phyloP scores from a whole-genome alignment of 345 rosid genomes.

The Dipteronia dyeriana region DNA sequence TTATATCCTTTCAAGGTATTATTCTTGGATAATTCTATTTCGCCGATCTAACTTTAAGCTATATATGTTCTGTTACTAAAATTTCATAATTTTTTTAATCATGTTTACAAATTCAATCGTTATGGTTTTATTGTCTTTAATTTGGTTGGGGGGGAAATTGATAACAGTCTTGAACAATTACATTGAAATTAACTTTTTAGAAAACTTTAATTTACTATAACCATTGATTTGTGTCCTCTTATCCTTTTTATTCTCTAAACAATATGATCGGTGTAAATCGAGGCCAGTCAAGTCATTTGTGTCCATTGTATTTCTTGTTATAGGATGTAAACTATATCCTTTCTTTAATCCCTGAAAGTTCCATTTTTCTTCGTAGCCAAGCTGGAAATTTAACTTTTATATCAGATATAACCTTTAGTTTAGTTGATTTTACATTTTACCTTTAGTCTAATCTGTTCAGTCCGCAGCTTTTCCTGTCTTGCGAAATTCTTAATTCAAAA shows the following conservation, averaged over 20 bases:
- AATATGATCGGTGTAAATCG: not conserved
- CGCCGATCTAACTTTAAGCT: not conserved
- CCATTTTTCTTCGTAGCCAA: not conserved
- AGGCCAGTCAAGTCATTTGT: not conserved
- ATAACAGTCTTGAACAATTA: not conserved
- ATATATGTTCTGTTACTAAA: not conserved
- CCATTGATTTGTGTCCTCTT: not conserved
- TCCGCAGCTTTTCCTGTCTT: not conserved
- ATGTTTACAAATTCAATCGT: not conserved
- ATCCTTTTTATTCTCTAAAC: not conserved
- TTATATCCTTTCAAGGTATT: not conserved
- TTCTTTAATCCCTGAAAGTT: not conserved
- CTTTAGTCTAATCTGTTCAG: not conserved
- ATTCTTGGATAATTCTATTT: not conserved
- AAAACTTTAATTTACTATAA: not conserved
- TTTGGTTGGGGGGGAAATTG: not conserved
- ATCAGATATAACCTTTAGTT: not conserved
- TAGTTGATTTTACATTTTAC: not conserved
- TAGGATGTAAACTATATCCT: not conserved
- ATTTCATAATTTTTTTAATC: not conserved
- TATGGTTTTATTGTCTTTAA: not conserved
- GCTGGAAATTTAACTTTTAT: not conserved
- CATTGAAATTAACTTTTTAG: not conserved
- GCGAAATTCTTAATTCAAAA: not conserved
- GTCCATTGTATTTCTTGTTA: not conserved